These are phyloP conservation scores for Saccharomyces paradoxus DNA, from an alignment of 805 yeast species.

Conservation along the genomic window DNA sequence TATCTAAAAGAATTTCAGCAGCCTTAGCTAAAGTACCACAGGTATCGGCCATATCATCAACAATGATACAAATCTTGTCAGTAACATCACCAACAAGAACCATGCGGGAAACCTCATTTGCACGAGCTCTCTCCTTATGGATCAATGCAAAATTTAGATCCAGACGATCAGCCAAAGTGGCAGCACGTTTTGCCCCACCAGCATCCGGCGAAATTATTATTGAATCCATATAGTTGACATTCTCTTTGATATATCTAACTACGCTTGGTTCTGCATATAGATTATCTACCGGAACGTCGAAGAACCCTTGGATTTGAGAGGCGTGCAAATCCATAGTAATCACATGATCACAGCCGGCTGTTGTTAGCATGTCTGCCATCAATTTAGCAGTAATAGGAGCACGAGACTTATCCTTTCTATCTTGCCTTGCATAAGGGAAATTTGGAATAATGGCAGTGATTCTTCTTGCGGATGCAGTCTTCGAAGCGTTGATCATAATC, in stretches of 20 bases:
- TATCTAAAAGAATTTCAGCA: constrained; percentile 61
- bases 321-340: constrained; percentile 85
- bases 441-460: constrained; percentile 78
- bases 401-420: constrained; percentile 74
- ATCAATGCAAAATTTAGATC: constrained; percentile 77
- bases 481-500: constrained; percentile 76
- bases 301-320: constrained; percentile 83
- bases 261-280: constrained; percentile 79
- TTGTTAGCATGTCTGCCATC: constrained; percentile 72
- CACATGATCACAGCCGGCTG: constrained; percentile 82
- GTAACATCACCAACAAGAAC: constrained; percentile 79
- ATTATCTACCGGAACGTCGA: constrained; percentile 76
- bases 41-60: constrained; percentile 87
- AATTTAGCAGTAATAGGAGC: constrained; percentile 82
- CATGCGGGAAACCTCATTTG: constrained; percentile 79
- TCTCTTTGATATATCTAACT: constrained; percentile 62
- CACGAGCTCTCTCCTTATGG: constrained; percentile 76
- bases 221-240: constrained; percentile 49
- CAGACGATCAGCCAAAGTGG: constrained; percentile 69
- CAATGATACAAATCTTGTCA: constrained; percentile 65
- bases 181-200: constrained; percentile 88
- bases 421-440: constrained; percentile 86
- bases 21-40: constrained; percentile 83
- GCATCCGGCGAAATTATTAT: constrained; percentile 82
- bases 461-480: constrained; percentile 74